Evolutionary conservation across 1,139 yeast genomes (phyloP).

Genomic region (Yarrowia galli): DNA sequence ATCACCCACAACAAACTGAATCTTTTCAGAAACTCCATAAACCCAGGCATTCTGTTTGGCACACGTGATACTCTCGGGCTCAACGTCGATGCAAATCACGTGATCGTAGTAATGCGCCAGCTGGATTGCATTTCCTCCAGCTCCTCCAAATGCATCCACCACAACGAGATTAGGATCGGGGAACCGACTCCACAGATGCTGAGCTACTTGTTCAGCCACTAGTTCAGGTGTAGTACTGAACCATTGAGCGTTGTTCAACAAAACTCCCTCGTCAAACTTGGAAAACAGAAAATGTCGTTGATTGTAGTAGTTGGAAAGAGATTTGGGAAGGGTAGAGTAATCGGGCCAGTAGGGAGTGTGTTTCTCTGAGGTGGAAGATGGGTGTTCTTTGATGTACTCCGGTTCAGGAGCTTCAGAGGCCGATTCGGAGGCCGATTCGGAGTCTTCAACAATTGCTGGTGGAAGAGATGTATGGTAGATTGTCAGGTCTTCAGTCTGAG

Average conservation of each 20-base stretch:
- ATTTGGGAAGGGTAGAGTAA: constrained; percentile 19
- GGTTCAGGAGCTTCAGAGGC: neutral
- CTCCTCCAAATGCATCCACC: constrained; percentile 88
- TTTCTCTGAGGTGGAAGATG: neutral
- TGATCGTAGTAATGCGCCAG: constrained; percentile 54
- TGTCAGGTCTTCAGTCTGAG: neutral
- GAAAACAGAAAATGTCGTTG: constrained; percentile 66
- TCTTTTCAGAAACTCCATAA: constrained; percentile 60
- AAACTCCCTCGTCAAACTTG: constrained; percentile 71
- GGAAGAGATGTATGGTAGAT: constrained; percentile 1
- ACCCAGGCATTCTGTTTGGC: constrained; percentile 75
- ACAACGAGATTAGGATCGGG: constrained; percentile 56
- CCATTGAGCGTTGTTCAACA: constrained; percentile 81
- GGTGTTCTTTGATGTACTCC: neutral
- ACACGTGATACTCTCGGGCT: constrained; percentile 66
- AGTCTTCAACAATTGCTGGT: constrained; percentile 7
- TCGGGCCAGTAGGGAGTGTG: constrained; percentile 35
- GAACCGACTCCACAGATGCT: constrained; percentile 58
- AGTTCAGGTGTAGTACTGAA: constrained; percentile 90
- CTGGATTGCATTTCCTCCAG: constrained; percentile 92
- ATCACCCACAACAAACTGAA: constrained; percentile 45
- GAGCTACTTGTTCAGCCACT: constrained; percentile 66
- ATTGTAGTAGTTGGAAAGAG: constrained; percentile 60
- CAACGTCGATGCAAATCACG: constrained; percentile 74
- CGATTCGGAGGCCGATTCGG: neutral